Base-by-base conservation (phyloP, 2,329 filamentous ascomycete species). In the Fusarium falciforme region DNA sequence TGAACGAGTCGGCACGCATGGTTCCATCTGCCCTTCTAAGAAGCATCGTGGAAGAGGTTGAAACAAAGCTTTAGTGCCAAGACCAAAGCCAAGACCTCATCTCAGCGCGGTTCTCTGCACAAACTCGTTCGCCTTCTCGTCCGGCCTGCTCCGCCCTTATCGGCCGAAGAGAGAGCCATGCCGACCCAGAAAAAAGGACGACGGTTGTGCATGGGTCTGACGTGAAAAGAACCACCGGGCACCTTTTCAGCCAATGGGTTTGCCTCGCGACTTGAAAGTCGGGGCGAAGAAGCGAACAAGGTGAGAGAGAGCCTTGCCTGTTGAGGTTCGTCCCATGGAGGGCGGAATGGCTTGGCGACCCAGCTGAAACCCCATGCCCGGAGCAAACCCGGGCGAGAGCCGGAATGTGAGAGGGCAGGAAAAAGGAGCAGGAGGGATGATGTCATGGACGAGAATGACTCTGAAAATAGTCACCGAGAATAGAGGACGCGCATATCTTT, bases 31-130 rank as follows among this genome's bases (percentile, higher is more conserved):
- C 52, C 11, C 25, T 72, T 60, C 27, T 55, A 66, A 54, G 59
- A 75, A 73, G 54, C 61, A 44, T 52, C 54, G 36, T 62, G 49
- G 60, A 67, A 66, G 74, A 68, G 60, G 72, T 76, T 60, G 62
- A 76, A 76, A 76, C 74, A 77, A 77, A 70, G 73, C 71, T 70
- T 67, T 38, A 38, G 63, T 47, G 75, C 75, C 75, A 77, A 77
- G 75, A 75, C 68, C 20, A 52, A 63, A 36, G 72, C 75, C 76
- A 77, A 77, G 74, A 71, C 60, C 44, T 61, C 47, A 31, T 61
- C 54, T 64, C 52, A 68, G 44, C 57, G 61, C 60, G 47, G 59
- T 60, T 61, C 42, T 63, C 40, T 44, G 59, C 65, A 71, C 31
- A 59, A 42, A 25, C 64, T 29, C 29, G 29, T 55, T 22, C 22